Base-by-base conservation (phyloP, 1,284 basidiomycete genomes). In the Leccinum subrobustum region DNA sequence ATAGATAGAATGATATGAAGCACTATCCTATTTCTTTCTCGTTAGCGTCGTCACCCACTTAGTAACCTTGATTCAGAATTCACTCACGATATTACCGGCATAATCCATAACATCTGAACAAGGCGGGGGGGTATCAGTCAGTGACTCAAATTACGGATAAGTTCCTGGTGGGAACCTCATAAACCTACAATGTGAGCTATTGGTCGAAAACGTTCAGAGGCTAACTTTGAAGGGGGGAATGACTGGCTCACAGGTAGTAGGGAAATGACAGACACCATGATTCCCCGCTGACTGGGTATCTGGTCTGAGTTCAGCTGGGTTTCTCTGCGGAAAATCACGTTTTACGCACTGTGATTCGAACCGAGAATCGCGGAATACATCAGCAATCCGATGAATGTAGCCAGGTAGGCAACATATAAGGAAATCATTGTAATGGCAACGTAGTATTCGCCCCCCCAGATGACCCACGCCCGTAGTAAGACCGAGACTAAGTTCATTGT, bases 361-460 rank as follows among this genome's bases (percentile, higher is more conserved):
- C 9, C 11, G 6, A 44, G 18, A 1, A 20, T 20, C 42, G 42
- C 42, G 5, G 42, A 44, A 27, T 52, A 12, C 14, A 33, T 20
- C 29, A 52, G 4, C 52, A 52, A 31, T 14, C 52, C 56, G 27
- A 39, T 20, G n/a, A 5, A 14, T 20, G 39, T 11, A 52, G 5
- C 4, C 16, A 64, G 14, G 31, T 64, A 64, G 5, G 42, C 2
- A 9, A 33, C 6, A 14, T 64, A 66, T 7, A 20, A 16, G 4
- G 52, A 20, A 8, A 52, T 52, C 29, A 52, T 12, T 2, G 52
- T 6, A 8, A 52, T 8, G 4, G 52, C 52, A 20, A 33, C 16
- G 12, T 52, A 33, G 5, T 20, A 33, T 31, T 52, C 11, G 18
- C n/a, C 14, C 18, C 29, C 29, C 52, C 52, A 52, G 52, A 52